Conservation (phyloP, 805 yeast species). For the Lipomyces japonicus region DNA sequence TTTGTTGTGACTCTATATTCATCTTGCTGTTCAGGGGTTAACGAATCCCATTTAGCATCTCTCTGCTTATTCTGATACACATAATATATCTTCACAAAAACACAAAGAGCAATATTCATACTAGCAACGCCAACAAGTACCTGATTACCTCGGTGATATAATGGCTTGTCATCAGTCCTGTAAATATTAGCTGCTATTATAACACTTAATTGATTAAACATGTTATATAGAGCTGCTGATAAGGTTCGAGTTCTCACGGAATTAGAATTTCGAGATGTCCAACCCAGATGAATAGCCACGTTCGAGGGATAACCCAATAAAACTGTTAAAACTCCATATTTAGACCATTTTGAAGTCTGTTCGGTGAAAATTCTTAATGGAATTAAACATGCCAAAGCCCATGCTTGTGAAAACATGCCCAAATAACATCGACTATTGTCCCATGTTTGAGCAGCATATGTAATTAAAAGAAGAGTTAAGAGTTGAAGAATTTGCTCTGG, state of each 20-base stretch:
- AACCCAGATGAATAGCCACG: slow-evolving; percentile 60
- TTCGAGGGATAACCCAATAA: slow-evolving; percentile 36
- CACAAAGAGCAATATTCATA: slow-evolving; percentile 8
- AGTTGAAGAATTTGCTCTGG: slow-evolving; percentile 40
- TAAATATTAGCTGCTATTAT: slow-evolving; percentile 56
- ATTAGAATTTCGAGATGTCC: too few relatives aligned
- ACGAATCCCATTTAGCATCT: slow-evolving; percentile 48
- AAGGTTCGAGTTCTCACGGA: slow-evolving; percentile 57
- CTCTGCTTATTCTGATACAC: slow-evolving; percentile 31
- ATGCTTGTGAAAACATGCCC: slow-evolving; percentile 7
- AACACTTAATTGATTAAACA: slow-evolving; percentile 56
- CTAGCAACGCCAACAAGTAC: slow-evolving; percentile 2
- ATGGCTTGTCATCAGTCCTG: slow-evolving; percentile 53
- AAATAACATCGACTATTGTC: slow-evolving; percentile 6
- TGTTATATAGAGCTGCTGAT: slow-evolving; percentile 59
- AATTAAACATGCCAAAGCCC: slow-evolving; percentile 9
- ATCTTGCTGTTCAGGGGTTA: slow-evolving; percentile 49
- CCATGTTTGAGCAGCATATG: slow-evolving; percentile 31
- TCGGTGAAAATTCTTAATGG: slow-evolving; percentile 31
- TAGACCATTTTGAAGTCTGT: too few relatives aligned
- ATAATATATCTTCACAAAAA: slow-evolving; percentile 2
- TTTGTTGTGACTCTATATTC: too few relatives aligned
- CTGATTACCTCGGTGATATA: slow-evolving; percentile 54
- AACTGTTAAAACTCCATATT: slow-evolving; percentile 22
- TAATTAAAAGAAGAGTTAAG: slow-evolving; percentile 37